A percentile compares a stretch with the other conserved stretches of the same genome.
Evolutionary conservation across 805 yeast species (phyloP).

Genomic region (Pachysolen tannophilus): DNA sequence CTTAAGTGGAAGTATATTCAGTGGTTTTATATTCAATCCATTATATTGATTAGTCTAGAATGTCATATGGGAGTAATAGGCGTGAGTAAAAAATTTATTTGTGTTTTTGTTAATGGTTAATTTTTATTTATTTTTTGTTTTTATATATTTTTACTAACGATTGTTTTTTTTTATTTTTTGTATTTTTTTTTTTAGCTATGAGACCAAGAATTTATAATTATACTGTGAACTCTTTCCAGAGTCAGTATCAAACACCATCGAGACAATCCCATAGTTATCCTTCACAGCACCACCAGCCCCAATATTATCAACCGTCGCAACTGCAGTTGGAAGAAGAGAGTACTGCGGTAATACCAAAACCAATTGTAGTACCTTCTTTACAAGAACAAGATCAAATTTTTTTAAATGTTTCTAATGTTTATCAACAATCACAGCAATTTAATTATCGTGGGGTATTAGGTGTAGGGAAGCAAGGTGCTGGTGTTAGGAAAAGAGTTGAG

Average conservation of each 20-base stretch:
- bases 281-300: not conserved
- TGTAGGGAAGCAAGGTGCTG: slow-evolving; percentile 43
- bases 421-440: slow-evolving; percentile 21
- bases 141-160: too few species aligned
- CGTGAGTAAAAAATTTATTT: too few species aligned
- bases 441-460: slow-evolving; percentile 24
- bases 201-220: slow-evolving; percentile 5
- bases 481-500: slow-evolving; percentile 54
- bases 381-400: slow-evolving; percentile 25
- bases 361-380: slow-evolving; percentile 23
- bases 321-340: slow-evolving; percentile 9
- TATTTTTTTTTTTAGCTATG: too few species aligned
- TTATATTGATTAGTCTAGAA: too few species aligned
- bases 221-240: slow-evolving; percentile 1
- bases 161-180: too few species aligned
- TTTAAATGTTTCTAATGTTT: slow-evolving; percentile 1
- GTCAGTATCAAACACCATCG: slow-evolving; percentile 2
- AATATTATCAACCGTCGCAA: slow-evolving; percentile 5
- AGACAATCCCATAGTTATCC: too few species aligned
- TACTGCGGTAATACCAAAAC: slow-evolving; percentile 12
- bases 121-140: too few species aligned
- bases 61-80: too few species aligned
- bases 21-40: too few species aligned
- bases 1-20: too few species aligned
- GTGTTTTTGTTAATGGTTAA: too few species aligned